Evolutionary conservation across 345 rosid genomes (phyloP), one percentile per base, ranked within the genome.

Genomic region (Eutrema japonicum): DNA sequence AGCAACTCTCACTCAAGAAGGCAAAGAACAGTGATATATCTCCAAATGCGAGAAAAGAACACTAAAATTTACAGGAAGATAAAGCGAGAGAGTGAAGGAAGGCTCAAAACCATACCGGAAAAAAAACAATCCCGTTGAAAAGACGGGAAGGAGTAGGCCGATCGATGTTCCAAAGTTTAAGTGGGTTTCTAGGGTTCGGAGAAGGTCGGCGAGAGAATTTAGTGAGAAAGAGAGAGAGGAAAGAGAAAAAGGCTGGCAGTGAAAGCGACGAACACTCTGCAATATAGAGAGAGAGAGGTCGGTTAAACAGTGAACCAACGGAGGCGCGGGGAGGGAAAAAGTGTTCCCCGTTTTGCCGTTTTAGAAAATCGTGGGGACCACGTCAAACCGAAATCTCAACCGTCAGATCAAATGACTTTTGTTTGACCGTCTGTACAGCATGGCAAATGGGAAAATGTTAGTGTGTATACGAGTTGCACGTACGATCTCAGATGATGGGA

Each of bases 211-310:
- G 76, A 71, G 58, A 29, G 66, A 49, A 64, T 53, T 68, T 8
- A 75, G 74, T 22, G 70, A 61, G 56, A 22, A 42, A 54, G 29
- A 41, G 49, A 65, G 55, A 56, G 71, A 64, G 38, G 10, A 18
- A 45, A 22, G 36, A 45, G n/a, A n/a, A 56, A 62, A 76, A 76
- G 54, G 60, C 72, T 70, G 80, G 66, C 71, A 77, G 47, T 64
- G 80, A 71, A 77, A 71, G 72, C 42, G 80, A 77, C 77, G 73
- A 77, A 77, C 80, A 65, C 76, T 56, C 72, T 71, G 67, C 68
- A 42, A 12, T 51, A 54, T 69, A 45, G 43, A 55, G 51, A 41
- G 74, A 51, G 54, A 65, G 12, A 68, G 64, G 63, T 66, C 73
- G 69, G 74, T 68, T 4, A 48, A 70, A 77, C 75, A 71, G 70